Base-by-base conservation (phyloP, 2,329 filamentous ascomycete species). In the Tolypocladium pustulatum region DNA sequence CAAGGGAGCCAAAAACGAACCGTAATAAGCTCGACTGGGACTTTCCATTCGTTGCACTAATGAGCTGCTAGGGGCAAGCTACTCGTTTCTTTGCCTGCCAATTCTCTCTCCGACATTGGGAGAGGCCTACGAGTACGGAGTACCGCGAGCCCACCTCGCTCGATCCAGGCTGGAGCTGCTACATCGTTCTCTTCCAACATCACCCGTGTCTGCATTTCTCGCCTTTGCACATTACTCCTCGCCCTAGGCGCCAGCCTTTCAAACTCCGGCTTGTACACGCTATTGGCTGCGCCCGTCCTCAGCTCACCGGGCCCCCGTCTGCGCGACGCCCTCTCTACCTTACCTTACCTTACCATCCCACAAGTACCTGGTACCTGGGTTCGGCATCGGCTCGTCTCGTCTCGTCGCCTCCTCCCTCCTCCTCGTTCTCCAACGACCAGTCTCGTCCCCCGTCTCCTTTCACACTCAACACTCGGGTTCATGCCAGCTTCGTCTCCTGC, bases 281-380 rank as follows among this genome's bases (percentile, higher is more conserved):
- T 17, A 32, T 46, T 59, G 58, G 55, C 51, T 38, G 51, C 34
- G 32, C 52, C n/a, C 52, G 20, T 36, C 32, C 22, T 54, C 46
- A 27, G 25, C 46, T 15, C 22, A n/a, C n/a, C n/a, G n/a, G 52
- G 27, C 22, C 22, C 22, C 40, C 6, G 1, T 20, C 22, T 43
- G 20, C 20, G 4, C n/a, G n/a, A 22, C 40, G 40, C 40, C 41
- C 40, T 25, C 43, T 25, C 25, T 20, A 8, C 46, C n/a, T n/a
- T 15, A 9, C 17, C 15, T 15, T 13, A 25, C 32, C 46, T 30
- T 20, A 20, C 46, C 46, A 30, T 51, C 27, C 46, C 46, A 15
- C 32, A 43, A 20, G 58, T 59, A 59, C 58, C 55, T 22, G 27
- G 58, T 59, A 57, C 49, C 41, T 54, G 32, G 46, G n/a, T 43